Base-by-base conservation (phyloP, 371 early-diverging fungal genomes). In the Phascolomyces articulosus region DNA sequence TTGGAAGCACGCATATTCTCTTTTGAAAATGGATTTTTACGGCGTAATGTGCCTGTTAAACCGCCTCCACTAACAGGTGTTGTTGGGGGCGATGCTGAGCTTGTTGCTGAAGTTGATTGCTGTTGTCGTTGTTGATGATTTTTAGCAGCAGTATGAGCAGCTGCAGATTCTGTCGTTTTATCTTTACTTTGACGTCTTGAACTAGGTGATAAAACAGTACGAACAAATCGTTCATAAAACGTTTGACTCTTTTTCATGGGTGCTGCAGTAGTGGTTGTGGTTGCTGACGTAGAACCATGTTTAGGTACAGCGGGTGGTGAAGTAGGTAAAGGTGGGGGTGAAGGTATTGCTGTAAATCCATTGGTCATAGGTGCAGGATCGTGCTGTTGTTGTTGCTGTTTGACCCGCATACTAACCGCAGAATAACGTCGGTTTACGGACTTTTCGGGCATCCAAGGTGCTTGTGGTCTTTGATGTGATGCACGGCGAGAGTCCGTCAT, bases 181-280 rank as follows among this genome's bases (percentile, higher is more conserved):
- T 67, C 62, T 56, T 71, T 74, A 48, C 66, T 74, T 28, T 70
- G 70, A 56, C 74, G 64, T 9, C 73, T 55, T 20, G 79, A 63
- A 4, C 66, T 58, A 9, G 73, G 54, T 1, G 63, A 47, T 3
- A 71, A 27, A 1, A 70, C 78, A 26, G 61, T 68, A 31, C 74
- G 74, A 16, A 76, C 70, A 60, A 79, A 77, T 26, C 72, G 64
- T 23, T 75, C 66, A 60, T 77, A 77, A 40, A 80, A 77, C 0
- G 81, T 77, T 40, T 77, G 72, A 29, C 81, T 80, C 55, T 78
- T 80, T 26, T 80, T 77, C 56, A 79, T 53, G 8, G 51, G n/a
- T 34, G 57, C 31, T 38, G 1, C 15, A 40, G 40, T 2, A 51
- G 21, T 16, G 28, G 24, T 0, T 18, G 63, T n/a, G n/a, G 27